These are phyloP conservation scores for Cryptococcus sp. DNA, from an alignment of 1,284 basidiomycete genomes.

Conservation along the genomic window DNA sequence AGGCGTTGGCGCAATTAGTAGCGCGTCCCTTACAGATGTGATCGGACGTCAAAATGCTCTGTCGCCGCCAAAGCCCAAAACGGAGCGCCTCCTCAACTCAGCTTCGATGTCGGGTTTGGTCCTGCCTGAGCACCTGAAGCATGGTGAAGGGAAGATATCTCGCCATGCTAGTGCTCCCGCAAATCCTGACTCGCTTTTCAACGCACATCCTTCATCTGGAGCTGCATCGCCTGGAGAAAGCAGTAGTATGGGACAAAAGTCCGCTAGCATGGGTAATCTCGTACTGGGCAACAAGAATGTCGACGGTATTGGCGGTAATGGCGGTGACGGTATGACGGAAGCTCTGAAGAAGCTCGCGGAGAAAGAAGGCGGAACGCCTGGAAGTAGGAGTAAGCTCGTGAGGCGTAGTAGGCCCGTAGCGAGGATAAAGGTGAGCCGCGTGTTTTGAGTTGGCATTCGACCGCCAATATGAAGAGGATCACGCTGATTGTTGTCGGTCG, in stretches of 20 bases:
- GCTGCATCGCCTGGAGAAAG: not conserved
- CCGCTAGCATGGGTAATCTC: slow-evolving; percentile 11
- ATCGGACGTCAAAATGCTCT: slow-evolving; percentile 14
- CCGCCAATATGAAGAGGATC: not conserved
- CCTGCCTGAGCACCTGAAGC: not conserved
- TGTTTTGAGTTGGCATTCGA: not conserved
- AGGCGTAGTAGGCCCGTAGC: slow-evolving; percentile 14
- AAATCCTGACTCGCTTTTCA: slow-evolving; percentile 2
- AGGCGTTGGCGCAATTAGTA: not conserved
- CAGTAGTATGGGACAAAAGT: slow-evolving; percentile 6
- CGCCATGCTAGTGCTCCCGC: slow-evolving; percentile 21
- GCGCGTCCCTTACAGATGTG: not conserved
- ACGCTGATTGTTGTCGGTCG: not conserved
- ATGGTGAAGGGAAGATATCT: slow-evolving; percentile 12
- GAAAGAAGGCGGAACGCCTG: slow-evolving; percentile 10
- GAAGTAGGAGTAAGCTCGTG: slow-evolving; percentile 4
- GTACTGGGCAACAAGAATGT: not conserved
- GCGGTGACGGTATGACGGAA: slow-evolving; percentile 23
- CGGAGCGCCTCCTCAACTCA: slow-evolving; percentile 33
- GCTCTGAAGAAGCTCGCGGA: slow-evolving; percentile 31
- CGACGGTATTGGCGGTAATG: not conserved
- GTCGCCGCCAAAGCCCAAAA: slow-evolving; percentile 30
- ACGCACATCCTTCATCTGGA: not conserved
- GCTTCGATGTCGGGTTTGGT: slow-evolving; percentile 8
- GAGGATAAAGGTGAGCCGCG: slow-evolving; percentile 16